Evolutionary conservation across 2,329 filamentous ascomycete genomes (phyloP).

Genomic region (Paecilomyces niveus): DNA sequence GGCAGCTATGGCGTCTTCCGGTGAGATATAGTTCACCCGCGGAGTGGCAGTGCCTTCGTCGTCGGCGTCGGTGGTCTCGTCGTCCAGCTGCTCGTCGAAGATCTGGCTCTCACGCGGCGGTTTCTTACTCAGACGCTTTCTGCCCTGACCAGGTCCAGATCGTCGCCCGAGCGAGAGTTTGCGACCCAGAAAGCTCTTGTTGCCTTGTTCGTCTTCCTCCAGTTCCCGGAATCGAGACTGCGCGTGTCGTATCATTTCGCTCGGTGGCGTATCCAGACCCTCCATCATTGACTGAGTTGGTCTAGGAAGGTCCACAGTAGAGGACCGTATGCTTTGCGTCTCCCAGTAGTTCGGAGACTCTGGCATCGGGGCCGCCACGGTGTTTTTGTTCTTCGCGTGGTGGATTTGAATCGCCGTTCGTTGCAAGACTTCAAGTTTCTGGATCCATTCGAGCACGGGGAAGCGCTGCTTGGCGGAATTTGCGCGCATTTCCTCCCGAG

Average conservation of each 20-base stretch:
- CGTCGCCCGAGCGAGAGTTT: slow-evolving; percentile 11
- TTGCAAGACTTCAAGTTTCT: slow-evolving; percentile 52
- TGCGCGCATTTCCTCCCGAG: slow-evolving; percentile 51
- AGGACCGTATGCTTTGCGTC: slow-evolving; percentile 3
- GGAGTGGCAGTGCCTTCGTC: neutral
- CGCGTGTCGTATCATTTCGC: neutral
- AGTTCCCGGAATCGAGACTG: neutral
- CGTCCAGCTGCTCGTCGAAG: slow-evolving; percentile 2
- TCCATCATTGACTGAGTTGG: neutral
- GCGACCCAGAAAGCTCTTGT: slow-evolving; percentile 1
- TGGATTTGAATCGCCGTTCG: slow-evolving; percentile 47
- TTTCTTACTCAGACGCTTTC: slow-evolving; percentile 9
- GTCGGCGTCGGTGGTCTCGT: neutral
- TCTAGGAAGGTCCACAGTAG: neutral
- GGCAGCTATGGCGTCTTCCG: neutral
- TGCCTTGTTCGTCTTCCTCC: neutral
- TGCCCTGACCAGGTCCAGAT: slow-evolving; percentile 10
- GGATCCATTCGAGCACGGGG: slow-evolving; percentile 25
- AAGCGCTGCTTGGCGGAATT: slow-evolving; percentile 54
- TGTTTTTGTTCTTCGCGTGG: slow-evolving; percentile 22
- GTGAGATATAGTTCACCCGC: neutral
- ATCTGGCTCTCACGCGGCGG: slow-evolving; percentile 5
- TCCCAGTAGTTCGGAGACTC: slow-evolving; percentile 7
- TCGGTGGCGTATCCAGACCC: neutral
- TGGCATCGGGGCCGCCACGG: neutral